Conservation (phyloP, 2,329 filamentous ascomycete species). For the Sporothrix pallida region DNA sequence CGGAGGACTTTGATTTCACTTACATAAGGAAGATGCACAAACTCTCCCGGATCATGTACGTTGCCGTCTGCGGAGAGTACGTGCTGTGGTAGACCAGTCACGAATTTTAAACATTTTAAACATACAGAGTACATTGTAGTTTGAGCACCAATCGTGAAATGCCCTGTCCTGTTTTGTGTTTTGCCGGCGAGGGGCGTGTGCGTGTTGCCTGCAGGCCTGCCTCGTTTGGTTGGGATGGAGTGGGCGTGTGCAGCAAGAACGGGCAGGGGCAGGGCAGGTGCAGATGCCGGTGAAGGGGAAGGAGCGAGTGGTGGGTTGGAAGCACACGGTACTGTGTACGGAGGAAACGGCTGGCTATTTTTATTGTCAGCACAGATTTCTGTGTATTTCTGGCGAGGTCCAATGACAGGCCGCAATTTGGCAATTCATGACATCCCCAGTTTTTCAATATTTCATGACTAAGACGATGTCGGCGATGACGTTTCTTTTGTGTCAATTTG, state of each 20-base stretch:
- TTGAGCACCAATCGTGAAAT: background rate
- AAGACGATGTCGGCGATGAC: constrained; percentile 14
- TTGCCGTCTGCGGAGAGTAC: background rate
- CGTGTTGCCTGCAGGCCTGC: background rate
- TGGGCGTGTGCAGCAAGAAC: constrained; percentile 2
- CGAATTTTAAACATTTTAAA: background rate
- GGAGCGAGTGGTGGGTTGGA: background rate
- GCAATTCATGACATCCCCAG: constrained; percentile 3
- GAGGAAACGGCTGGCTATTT: no score
- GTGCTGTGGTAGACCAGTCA: background rate
- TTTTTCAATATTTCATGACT: background rate
- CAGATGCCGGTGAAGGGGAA: background rate
- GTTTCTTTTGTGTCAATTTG: background rate
- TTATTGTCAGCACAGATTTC: no score
- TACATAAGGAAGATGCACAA: constrained; percentile 17
- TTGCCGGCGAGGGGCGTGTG: constrained; percentile 9
- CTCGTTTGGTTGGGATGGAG: background rate
- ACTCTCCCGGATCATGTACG: background rate
- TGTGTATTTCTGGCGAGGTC: background rate
- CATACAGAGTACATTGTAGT: no score
- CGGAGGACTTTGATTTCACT: constrained; percentile 10
- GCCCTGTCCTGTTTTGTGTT: background rate
- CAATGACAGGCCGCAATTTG: background rate
- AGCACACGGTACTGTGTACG: no score
- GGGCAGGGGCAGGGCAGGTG: constrained; percentile 2